These are phyloP conservation scores for Kuraishia hungarica DNA, from an alignment of 805 yeast genomes.

Conservation along the genomic window DNA sequence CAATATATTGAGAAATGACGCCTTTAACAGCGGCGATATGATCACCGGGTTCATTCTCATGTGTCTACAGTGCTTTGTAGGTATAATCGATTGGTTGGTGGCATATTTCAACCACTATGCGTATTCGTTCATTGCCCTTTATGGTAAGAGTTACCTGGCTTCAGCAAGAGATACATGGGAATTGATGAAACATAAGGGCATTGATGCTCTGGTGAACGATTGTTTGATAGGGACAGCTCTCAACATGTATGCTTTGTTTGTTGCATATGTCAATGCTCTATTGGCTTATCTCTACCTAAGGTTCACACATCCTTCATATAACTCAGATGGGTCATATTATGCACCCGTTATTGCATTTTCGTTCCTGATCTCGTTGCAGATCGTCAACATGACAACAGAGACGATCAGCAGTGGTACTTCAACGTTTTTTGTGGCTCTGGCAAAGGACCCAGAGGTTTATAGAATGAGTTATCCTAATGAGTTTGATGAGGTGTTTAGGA, in stretches of 20 bases:
- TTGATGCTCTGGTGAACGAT: constrained; percentile 80
- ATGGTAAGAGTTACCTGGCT: constrained; percentile 67
- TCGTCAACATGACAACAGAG: constrained; percentile 58
- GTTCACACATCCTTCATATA: constrained; percentile 62
- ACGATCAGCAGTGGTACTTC: constrained; percentile 70
- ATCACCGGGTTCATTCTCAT: constrained; percentile 10
- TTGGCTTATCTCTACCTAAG: constrained; percentile 61
- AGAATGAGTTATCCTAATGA: constrained; percentile 56
- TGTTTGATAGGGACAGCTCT: constrained; percentile 73
- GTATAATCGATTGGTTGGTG: constrained; percentile 69
- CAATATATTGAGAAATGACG: constrained; percentile 35
- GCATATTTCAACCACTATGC: constrained; percentile 88
- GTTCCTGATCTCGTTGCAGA: constrained; percentile 64
- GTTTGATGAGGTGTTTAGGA: constrained; percentile 2
- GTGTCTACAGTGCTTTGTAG: constrained; percentile 18
- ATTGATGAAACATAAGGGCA: constrained; percentile 68
- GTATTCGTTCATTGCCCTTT: constrained; percentile 77
- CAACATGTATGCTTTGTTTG: constrained; percentile 65
- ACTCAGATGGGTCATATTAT: constrained; percentile 48
- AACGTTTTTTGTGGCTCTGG: constrained; percentile 73
- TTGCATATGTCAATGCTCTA: constrained; percentile 43
- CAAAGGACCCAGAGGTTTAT: constrained; percentile 74
- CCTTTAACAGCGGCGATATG: constrained; percentile 13
- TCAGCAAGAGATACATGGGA: constrained; percentile 82
- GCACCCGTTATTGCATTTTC: constrained; percentile 72